A percentile compares a stretch with the other conserved stretches of the same genome.
Conservation (phyloP, 1,139 yeast species). For the Magnusiomyces suaveolens region DNA sequence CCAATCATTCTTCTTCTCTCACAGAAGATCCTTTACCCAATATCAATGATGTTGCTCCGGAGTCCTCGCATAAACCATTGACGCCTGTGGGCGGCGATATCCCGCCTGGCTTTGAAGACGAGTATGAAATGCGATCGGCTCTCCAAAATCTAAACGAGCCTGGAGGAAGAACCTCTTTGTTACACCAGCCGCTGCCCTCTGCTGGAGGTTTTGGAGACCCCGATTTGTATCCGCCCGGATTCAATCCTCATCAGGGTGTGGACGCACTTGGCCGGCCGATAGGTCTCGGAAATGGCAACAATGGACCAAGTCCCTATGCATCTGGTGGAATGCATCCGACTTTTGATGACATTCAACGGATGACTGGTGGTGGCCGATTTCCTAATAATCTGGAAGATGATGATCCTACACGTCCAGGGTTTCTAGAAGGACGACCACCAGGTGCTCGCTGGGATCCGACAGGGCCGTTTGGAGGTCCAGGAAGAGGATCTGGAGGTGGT, state of each 20-base stretch:
- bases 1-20: not conserved
- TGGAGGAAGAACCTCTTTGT: not conserved
- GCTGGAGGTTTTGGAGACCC: not conserved
- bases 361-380: not conserved
- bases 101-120: conserved; percentile 7
- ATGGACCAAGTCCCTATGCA: not conserved
- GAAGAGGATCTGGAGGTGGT: not conserved
- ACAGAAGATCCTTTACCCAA: not conserved
- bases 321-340: conserved; percentile 6
- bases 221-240: conserved; percentile 4
- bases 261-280: not conserved
- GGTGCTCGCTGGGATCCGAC: conserved; percentile 4
- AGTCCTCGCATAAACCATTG: not conserved
- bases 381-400: not conserved
- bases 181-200: not conserved
- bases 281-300: not conserved
- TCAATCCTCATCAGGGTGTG: not conserved
- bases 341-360: not conserved
- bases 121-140: conserved; percentile 2
- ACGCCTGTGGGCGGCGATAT: not conserved
- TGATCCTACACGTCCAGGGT: not conserved
- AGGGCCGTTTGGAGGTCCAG: not conserved
- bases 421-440: not conserved
- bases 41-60: not conserved
- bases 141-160: not conserved